A percentile compares a stretch with the other conserved stretches of the same genome.
Conservation (phyloP, 352 stramenopile genomes). For the Salisapilia sapeloensis region DNA sequence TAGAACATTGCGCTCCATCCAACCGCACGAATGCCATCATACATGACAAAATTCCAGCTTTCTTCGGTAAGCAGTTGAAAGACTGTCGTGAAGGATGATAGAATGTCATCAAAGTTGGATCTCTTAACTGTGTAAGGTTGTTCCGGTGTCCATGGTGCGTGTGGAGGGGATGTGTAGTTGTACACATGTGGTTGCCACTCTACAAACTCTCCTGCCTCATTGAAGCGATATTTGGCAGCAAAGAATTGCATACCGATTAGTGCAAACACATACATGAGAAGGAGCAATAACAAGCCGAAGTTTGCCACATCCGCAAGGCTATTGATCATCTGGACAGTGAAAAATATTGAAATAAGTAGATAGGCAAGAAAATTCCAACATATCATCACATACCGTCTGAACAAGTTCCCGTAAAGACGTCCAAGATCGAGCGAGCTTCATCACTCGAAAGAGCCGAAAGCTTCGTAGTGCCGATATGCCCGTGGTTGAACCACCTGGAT, state of each 20-base stretch:
- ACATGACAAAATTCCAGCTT: constrained; percentile 82
- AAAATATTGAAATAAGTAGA: background rate
- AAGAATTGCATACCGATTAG: constrained; percentile 71
- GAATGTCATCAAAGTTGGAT: constrained; percentile 40
- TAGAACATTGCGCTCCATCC: constrained; percentile 22
- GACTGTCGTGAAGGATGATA: constrained; percentile 45
- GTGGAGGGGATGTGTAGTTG: constrained; percentile 14
- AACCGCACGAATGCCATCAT: constrained; percentile 38
- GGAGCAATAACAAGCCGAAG: constrained; percentile 72
- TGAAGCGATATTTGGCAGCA: constrained; percentile 71
- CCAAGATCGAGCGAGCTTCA: constrained; percentile 87
- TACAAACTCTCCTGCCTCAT: constrained; percentile 14
- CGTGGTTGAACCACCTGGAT: constrained; percentile 9
- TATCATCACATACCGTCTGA: constrained; percentile 17
- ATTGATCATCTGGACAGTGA: constrained; percentile 21
- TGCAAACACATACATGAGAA: constrained; percentile 84
- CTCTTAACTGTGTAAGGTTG: constrained; percentile 16
- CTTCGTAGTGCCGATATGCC: constrained; percentile 61
- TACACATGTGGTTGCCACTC: constrained; percentile 21
- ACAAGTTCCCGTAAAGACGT: constrained; percentile 70
- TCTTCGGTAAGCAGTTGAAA: constrained; percentile 81
- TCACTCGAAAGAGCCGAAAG: constrained; percentile 69
- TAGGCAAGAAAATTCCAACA: background rate
- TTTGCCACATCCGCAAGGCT: constrained; percentile 72
- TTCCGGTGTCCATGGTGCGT: constrained; percentile 21